Evolutionary conservation across 257 asterid genomes (phyloP).

Genomic region (Nicotiana tomentosiformis): DNA sequence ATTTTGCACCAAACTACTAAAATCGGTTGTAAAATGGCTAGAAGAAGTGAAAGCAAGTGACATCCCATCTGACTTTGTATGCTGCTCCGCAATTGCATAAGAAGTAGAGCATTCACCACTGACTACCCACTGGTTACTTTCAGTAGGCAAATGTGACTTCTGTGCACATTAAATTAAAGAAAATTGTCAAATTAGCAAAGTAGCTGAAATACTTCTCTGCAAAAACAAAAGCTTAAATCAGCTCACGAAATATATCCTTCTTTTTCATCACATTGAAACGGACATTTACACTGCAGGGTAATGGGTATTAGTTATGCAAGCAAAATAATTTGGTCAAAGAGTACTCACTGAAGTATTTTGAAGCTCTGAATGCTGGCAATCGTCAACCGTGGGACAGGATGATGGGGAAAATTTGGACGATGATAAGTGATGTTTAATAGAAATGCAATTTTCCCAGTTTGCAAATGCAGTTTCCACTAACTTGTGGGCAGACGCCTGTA

Average conservation of each 20-base stretch:
- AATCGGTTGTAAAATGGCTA: background rate
- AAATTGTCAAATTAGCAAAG: background rate
- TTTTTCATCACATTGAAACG: background rate
- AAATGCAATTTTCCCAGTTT: background rate
- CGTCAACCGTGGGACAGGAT: background rate
- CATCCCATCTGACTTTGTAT: background rate
- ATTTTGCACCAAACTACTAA: too few species aligned
- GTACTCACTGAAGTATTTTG: background rate
- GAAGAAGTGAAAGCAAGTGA: background rate
- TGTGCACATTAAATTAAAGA: background rate
- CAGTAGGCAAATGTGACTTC: background rate
- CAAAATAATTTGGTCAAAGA: background rate
- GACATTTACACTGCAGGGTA: background rate
- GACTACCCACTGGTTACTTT: background rate
- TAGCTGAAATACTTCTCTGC: background rate
- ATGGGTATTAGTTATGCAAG: background rate
- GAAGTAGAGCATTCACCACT: background rate
- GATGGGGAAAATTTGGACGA: background rate
- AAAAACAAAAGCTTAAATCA: background rate
- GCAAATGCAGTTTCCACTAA: background rate
- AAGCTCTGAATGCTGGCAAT: background rate
- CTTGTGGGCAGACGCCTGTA: slow-evolving; percentile 1
- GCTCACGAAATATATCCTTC: background rate
- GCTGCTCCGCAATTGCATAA: background rate
- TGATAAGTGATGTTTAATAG: background rate